phyloP scores from a whole-genome alignment of 805 yeast genomes.

The Candida easanensis region DNA sequence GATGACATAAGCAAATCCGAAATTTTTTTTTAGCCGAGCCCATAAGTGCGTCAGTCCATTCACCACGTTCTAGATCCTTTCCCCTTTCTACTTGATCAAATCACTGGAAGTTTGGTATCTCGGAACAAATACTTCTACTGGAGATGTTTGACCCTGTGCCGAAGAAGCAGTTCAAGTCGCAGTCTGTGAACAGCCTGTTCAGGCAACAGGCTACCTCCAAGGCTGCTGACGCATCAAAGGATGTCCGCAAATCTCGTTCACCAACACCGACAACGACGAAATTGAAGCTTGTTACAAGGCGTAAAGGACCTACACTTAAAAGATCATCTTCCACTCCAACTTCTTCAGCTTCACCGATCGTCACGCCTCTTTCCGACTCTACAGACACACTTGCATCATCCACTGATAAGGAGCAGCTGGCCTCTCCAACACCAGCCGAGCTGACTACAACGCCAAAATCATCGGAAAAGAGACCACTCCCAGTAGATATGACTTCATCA shows the following conservation, averaged over 20 bases:
- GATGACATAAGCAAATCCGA: neutral
- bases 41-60: too few relatives aligned
- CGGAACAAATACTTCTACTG: neutral
- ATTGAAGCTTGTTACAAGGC: slow-evolving; percentile 22
- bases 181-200: slow-evolving; percentile 28
- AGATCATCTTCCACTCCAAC: slow-evolving; percentile 6
- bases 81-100: too few relatives aligned
- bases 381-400: neutral
- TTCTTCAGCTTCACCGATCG: neutral
- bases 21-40: too few relatives aligned
- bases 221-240: neutral
- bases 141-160: slow-evolving; percentile 16
- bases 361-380: neutral
- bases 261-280: slow-evolving; percentile 20
- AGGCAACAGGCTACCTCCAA: slow-evolving; percentile 19
- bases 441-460: neutral
- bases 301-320: slow-evolving; percentile 7
- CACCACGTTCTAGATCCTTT: too few relatives aligned
- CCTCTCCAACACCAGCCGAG: neutral
- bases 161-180: slow-evolving; percentile 29
- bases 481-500: neutral
- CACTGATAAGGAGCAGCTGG: neutral
- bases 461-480: neutral
- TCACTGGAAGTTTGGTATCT: too few relatives aligned
- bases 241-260: slow-evolving; percentile 9